Percentiles rank a stretch among this genome's conserved stretches.
Evolutionary conservation across 2,329 filamentous ascomycete genomes (phyloP).

Genomic region (Aureobasidium sp.): DNA sequence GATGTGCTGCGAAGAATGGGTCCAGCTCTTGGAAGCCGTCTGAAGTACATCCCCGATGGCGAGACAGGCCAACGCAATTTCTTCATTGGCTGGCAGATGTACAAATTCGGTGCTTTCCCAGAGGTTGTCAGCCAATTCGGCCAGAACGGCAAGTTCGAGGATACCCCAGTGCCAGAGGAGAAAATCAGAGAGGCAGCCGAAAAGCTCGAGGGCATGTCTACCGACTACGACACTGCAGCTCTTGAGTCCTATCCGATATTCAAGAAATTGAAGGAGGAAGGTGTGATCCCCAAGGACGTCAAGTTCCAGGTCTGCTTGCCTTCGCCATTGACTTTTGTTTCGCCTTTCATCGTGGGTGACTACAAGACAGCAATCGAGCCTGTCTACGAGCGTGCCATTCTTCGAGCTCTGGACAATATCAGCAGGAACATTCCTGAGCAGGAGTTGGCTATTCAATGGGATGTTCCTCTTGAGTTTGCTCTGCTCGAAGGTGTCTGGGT

Average conservation of each 20-base stretch:
- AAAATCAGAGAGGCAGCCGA: slow-evolving; percentile 12
- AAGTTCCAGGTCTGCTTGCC: slow-evolving; percentile 32
- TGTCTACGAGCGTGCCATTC: slow-evolving; percentile 29
- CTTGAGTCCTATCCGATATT: slow-evolving; percentile 30
- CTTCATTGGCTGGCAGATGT: slow-evolving; percentile 31
- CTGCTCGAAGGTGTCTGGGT: slow-evolving; percentile 26
- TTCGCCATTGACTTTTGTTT: slow-evolving; percentile 20
- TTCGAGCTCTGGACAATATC: slow-evolving; percentile 25
- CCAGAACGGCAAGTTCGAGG: not conserved
- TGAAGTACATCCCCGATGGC: slow-evolving; percentile 36
- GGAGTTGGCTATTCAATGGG: slow-evolving; percentile 33
- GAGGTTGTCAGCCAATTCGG: slow-evolving; percentile 10
- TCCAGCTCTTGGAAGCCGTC: slow-evolving; percentile 27
- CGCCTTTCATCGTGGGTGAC: slow-evolving; percentile 17
- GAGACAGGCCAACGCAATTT: slow-evolving; percentile 32
- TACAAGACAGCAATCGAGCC: slow-evolving; percentile 27
- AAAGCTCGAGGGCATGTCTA: slow-evolving; percentile 20
- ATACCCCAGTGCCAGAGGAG: not conserved
- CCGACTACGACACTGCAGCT: slow-evolving; percentile 29
- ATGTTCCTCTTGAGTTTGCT: slow-evolving; percentile 30
- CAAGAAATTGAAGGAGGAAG: slow-evolving; percentile 25
- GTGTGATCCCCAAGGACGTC: slow-evolving; percentile 24
- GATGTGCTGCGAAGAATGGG: slow-evolving; percentile 29
- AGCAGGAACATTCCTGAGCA: slow-evolving; percentile 28
- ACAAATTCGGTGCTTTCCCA: slow-evolving; percentile 23